phyloP scores from a whole-genome alignment of 2,329 filamentous ascomycete genomes.

The Tolypocladium inflatum region DNA sequence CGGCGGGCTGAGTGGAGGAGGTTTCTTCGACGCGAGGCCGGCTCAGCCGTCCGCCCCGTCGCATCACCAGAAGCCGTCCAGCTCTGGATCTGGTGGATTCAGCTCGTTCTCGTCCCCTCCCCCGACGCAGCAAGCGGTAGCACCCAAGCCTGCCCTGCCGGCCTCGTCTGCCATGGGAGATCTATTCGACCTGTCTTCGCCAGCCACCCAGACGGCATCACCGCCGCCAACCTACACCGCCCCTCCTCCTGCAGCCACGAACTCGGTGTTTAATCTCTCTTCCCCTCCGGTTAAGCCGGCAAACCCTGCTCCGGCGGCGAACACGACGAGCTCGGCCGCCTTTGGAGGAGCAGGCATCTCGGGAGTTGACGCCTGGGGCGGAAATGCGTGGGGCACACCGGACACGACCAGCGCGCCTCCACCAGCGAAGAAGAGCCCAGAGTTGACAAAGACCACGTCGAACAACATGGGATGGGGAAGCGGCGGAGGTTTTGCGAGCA shows the following conservation, averaged over 20 bases:
- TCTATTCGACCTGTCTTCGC: constrained; percentile 66
- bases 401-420: constrained; percentile 33
- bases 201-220: constrained; percentile 36
- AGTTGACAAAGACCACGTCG: constrained; percentile 31
- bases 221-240: constrained; percentile 24
- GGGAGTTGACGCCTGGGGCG: constrained; percentile 71
- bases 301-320: constrained; percentile 28
- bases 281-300: constrained; percentile 35
- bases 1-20: constrained; percentile 55
- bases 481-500: constrained; percentile 41
- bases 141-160: constrained; percentile 31
- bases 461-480: constrained; percentile 55
- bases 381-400: constrained; percentile 69
- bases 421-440: constrained; percentile 45
- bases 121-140: constrained; percentile 16
- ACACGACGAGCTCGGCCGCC: constrained; percentile 21
- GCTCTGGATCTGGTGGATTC: constrained; percentile 58
- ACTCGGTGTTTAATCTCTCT: constrained; percentile 78
- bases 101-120: constrained; percentile 45
- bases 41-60: constrained; percentile 41
- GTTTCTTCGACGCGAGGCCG: constrained; percentile 75
- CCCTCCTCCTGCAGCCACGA: constrained; percentile 27
- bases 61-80: constrained; percentile 42
- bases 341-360: constrained; percentile 31
- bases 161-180: constrained; percentile 59